Evolutionary conservation across 108 stramenopile species (phyloP), one percentile per base, ranked within the genome.

Genomic region (Phaeodactylum tricornutum): DNA sequence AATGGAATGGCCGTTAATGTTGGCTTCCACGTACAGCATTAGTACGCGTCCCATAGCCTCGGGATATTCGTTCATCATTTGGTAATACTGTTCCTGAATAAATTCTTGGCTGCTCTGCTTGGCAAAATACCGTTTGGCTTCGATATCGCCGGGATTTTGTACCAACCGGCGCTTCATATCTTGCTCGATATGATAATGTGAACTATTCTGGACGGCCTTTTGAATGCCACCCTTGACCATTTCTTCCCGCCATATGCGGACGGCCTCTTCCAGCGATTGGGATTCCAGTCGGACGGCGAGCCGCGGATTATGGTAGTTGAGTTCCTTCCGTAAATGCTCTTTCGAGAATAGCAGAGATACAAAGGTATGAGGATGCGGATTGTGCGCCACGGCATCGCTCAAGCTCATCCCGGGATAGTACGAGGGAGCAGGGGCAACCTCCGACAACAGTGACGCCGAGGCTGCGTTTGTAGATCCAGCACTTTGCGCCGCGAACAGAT

Each of bases 41-140:
- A 87, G 48, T 1, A 98, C 95, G 0, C 71, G 53, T 11, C 86
- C 92, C 81, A 98, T 90, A 24, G 71, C 57, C 62, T 98, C 97
- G 9, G 97, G 95, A 57, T 87, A 86, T 47, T 94, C 92, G 55
- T 98, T 82, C 92, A 96, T 90, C 66, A 79, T 81, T 61, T 81
- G 72, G 5, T 40, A 50, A 57, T 90, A 90, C 47, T 90, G 88
- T n/a, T 62, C 43, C 8, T 81, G 59, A 12, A 90, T 75, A 29
- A 75, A 68, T 17, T 58, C 64, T 26, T 56, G 20, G 29, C 67
- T 62, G 20, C 80, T 64, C 53, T 88, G 72, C 15, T 81, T 57
- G 3, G 59, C 72, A 59, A 93, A 86, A 61, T 88, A 88, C 14
- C 53, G 67, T 32, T 86, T 87, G 14, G 91, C 91, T 46, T 79